Evolutionary conservation across 176 grass and related monocot species (phyloP).

Genomic region (Aegilops umbellulata): DNA sequence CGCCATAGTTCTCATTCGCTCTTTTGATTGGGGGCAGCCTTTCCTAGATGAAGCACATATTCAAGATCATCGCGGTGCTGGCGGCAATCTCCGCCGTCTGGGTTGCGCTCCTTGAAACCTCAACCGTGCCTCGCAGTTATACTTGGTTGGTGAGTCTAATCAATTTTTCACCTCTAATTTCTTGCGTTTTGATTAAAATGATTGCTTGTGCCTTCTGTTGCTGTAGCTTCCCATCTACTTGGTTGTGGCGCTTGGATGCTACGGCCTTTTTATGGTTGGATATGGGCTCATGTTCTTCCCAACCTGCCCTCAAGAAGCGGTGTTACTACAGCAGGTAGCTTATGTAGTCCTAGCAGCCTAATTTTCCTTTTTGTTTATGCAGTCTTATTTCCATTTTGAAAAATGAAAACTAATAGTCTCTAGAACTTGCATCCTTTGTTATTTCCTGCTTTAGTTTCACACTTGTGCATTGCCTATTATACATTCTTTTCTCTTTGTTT

Average conservation of each 20-base stretch:
- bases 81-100: constrained; percentile 55
- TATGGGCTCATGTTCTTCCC: constrained; percentile 93
- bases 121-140: constrained; percentile 60
- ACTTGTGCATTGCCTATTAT: background rate
- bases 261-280: constrained; percentile 94
- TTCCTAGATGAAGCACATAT: constrained; percentile 51
- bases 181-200: background rate
- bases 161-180: background rate
- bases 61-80: constrained; percentile 54
- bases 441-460: background rate
- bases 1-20: background rate
- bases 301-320: constrained; percentile 78
- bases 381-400: background rate
- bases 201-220: background rate
- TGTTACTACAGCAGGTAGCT: constrained; percentile 76
- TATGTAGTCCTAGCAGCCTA: background rate
- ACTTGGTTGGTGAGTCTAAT: constrained; percentile 78
- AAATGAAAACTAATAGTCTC: background rate
- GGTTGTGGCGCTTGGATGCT: constrained; percentile 78
- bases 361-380: background rate
- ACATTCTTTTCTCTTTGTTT: background rate
- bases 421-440: background rate
- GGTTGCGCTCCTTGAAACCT: constrained; percentile 58
- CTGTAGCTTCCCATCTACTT: constrained; percentile 86
- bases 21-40: constrained; percentile 8